phyloP scores from a whole-genome alignment of 2,329 filamentous ascomycete species.

The Aspergillus pseudoviridinutans region DNA sequence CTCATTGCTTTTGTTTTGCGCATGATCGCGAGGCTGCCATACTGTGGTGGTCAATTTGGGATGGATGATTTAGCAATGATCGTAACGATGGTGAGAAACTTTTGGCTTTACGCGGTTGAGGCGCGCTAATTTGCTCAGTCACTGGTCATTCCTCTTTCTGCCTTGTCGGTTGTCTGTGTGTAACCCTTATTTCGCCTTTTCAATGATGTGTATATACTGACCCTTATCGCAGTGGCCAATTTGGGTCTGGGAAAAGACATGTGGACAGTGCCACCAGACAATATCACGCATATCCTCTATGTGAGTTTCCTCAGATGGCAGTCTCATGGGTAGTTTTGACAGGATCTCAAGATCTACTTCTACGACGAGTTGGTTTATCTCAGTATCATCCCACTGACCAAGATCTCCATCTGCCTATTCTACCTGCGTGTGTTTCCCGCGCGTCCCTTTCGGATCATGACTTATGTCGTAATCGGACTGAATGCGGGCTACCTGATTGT shows the following conservation, averaged over 20 bases:
- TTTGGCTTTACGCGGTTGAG: constrained; percentile 1
- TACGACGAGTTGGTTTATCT: constrained; percentile 31
- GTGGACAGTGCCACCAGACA: constrained; percentile 42
- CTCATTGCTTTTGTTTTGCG: constrained; percentile 32
- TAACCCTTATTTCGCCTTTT: neutral
- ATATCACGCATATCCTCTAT: constrained; percentile 42
- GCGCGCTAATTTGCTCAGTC: constrained; percentile 4
- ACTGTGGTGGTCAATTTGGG: constrained; percentile 34
- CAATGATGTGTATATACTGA: neutral
- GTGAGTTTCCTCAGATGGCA: constrained; percentile 22
- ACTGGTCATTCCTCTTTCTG: constrained; percentile 21
- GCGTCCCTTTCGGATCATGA: constrained; percentile 27
- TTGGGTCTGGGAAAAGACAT: constrained; percentile 44
- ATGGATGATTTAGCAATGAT: constrained; percentile 40
- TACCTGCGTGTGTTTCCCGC: constrained; percentile 44
- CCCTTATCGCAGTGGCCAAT: constrained; percentile 31
- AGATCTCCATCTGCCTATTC: constrained; percentile 32
- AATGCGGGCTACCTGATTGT: constrained; percentile 26
- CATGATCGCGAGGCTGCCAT: constrained; percentile 34
- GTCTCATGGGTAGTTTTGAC: constrained; percentile 19
- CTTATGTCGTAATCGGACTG: constrained; percentile 29
- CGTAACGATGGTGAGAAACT: constrained; percentile 23
- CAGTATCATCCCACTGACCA: constrained; percentile 29
- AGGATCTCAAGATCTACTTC: constrained; percentile 27
- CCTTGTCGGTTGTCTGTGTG: constrained; percentile 25